A percentile compares a stretch with the other conserved stretches of the same genome.
These are phyloP conservation scores for Spathaspora sp. DNA, from an alignment of 1,139 yeast species.

Conservation along the genomic window DNA sequence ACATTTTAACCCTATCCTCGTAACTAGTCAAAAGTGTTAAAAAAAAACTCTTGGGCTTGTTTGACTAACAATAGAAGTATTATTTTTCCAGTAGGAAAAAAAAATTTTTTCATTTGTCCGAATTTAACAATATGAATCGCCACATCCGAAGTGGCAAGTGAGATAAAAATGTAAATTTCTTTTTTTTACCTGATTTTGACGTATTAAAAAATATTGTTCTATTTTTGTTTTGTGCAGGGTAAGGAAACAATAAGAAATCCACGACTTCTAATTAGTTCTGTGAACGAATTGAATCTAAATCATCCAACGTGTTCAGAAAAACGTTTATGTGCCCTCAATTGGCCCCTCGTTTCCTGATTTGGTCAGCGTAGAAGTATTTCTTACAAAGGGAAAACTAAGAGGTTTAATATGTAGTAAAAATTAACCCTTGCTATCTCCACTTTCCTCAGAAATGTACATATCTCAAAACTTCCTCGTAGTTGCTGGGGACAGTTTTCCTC, in stretches of 20 bases:
- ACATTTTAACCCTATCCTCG: background rate
- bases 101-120: background rate
- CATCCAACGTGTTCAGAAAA: background rate
- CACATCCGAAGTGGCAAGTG: background rate
- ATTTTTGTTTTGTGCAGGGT: background rate
- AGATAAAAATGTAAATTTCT: background rate
- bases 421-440: too few relatives aligned
- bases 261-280: background rate
- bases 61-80: background rate
- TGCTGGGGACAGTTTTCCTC: background rate
- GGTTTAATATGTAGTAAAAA: too few relatives aligned
- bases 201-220: background rate
- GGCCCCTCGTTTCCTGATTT: background rate
- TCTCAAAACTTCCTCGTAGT: background rate
- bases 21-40: too few relatives aligned
- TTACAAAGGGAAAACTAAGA: too few relatives aligned
- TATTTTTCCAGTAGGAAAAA: background rate
- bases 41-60: background rate
- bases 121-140: background rate
- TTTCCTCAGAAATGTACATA: too few relatives aligned
- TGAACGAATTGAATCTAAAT: background rate
- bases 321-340: conserved; percentile 1
- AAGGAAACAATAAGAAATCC: background rate
- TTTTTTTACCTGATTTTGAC: background rate
- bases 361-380: background rate